Evolutionary conservation across 148 eudicot species (phyloP).

Genomic region (Camellia sinensis): DNA sequence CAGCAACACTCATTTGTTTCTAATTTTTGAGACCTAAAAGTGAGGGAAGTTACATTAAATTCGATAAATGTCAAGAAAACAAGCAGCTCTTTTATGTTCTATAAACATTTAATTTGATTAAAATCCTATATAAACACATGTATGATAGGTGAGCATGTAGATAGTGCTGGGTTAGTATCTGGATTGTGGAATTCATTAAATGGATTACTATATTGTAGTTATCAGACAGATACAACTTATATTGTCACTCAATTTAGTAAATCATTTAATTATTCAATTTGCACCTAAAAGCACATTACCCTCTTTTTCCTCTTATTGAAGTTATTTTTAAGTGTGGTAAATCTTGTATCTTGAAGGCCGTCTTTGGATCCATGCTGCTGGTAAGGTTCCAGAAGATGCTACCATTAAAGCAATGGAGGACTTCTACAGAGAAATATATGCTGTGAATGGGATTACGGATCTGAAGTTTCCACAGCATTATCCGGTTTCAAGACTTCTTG

Average conservation of each 20-base stretch:
- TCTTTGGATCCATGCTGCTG: constrained; percentile 96
- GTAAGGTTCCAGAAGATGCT: constrained; percentile 79
- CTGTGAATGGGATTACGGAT: constrained; percentile 67
- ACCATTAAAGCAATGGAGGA: constrained; percentile 94
- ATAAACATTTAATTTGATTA: neutral
- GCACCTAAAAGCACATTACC: neutral
- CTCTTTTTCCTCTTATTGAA: neutral
- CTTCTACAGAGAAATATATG: constrained; percentile 83
- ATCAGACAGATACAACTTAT: too few relatives aligned
- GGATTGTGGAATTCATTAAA: neutral
- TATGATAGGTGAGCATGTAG: neutral
- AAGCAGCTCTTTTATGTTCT: neutral
- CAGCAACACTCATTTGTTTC: too few relatives aligned
- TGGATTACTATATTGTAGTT: neutral
- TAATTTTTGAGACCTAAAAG: too few relatives aligned
- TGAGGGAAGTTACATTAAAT: too few relatives aligned
- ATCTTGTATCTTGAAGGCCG: constrained; percentile 45
- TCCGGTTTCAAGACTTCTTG: constrained; percentile 81
- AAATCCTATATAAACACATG: neutral
- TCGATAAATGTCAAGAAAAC: too few relatives aligned
- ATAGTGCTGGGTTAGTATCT: neutral
- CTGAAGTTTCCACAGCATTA: constrained; percentile 83
- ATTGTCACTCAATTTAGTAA: neutral
- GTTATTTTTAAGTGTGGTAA: neutral
- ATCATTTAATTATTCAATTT: neutral